Conservation (phyloP, 257 asterid genomes). For the Gynochthodes officinalis region DNA sequence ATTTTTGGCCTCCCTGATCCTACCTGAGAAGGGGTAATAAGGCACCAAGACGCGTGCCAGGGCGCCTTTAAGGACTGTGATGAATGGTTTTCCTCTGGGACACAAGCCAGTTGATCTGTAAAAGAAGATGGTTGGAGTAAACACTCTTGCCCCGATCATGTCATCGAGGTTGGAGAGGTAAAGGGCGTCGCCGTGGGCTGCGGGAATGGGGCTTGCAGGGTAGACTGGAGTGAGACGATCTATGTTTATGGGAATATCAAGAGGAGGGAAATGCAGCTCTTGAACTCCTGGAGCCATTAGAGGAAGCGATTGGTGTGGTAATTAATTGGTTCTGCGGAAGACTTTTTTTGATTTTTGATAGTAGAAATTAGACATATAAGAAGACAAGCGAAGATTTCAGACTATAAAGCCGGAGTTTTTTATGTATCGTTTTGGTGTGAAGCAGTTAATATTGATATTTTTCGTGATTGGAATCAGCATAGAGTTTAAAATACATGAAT, state of each 20-base stretch:
- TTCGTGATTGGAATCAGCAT: constrained; percentile 6
- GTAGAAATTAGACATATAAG: neutral
- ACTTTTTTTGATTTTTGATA: constrained; percentile 8
- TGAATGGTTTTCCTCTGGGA: constrained; percentile 18
- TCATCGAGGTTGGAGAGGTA: constrained; percentile 95
- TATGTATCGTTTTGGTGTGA: constrained; percentile 21
- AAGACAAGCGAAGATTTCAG: constrained; percentile 21
- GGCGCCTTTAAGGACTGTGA: constrained; percentile 50
- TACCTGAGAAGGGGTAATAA: constrained; percentile 78
- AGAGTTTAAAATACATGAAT: neutral
- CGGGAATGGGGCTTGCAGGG: constrained; percentile 33
- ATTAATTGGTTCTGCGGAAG: neutral
- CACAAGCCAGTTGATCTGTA: constrained; percentile 28
- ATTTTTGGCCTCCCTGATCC: constrained; percentile 53
- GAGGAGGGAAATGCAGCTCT: constrained; percentile 68
- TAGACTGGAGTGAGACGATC: constrained; percentile 40
- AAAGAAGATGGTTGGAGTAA: constrained; percentile 82
- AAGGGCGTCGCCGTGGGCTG: constrained; percentile 37
- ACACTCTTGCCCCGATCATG: constrained; percentile 74
- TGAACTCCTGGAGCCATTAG: constrained; percentile 57
- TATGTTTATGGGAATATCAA: constrained; percentile 54
- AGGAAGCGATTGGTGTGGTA: constrained; percentile 11
- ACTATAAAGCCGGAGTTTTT: constrained; percentile 10
- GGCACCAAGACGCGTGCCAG: constrained; percentile 63
- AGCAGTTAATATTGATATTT: constrained; percentile 24